A percentile compares a stretch with the other conserved stretches of the same genome.
phyloP scores from a whole-genome alignment of 192 early-diverging fungal genomes.

The Tieghemiomyces parasiticus region DNA sequence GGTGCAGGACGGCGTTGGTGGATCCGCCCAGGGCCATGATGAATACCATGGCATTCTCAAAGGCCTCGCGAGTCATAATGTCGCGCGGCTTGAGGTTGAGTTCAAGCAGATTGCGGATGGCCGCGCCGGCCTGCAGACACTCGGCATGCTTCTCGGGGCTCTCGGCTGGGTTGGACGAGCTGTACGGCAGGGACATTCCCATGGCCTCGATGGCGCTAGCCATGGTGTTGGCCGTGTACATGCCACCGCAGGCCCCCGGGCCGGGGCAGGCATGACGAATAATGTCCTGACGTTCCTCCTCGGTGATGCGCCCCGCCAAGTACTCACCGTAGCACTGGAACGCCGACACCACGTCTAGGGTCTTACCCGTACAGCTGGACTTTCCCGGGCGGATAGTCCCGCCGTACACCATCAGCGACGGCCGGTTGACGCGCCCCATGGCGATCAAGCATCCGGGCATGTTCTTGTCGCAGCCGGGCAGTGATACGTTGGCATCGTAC shows the following conservation, averaged over 20 bases:
- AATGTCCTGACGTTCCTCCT: slow-evolving; percentile 66
- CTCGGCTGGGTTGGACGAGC: slow-evolving; percentile 84
- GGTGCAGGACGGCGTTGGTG: slow-evolving; percentile 93
- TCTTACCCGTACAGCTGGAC: slow-evolving; percentile 33
- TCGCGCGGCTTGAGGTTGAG: slow-evolving; percentile 86
- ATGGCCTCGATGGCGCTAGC: slow-evolving; percentile 92
- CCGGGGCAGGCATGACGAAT: slow-evolving; percentile 67
- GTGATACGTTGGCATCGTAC: slow-evolving; percentile 97
- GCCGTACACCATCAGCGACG: slow-evolving; percentile 95
- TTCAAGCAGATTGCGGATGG: slow-evolving; percentile 81
- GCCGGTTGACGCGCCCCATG: slow-evolving; percentile 90
- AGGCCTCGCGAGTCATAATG: slow-evolving; percentile 89
- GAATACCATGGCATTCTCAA: slow-evolving; percentile 92
- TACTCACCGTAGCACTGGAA: slow-evolving; percentile 95
- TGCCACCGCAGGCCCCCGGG: slow-evolving; percentile 95
- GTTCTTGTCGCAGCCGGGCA: slow-evolving; percentile 93
- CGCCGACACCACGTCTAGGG: slow-evolving; percentile 88
- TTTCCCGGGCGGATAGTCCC: slow-evolving; percentile 83
- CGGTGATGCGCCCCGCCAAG: slow-evolving; percentile 76
- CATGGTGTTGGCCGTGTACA: slow-evolving; percentile 99
- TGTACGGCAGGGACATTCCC: slow-evolving; percentile 95
- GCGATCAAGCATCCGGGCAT: slow-evolving; percentile 98
- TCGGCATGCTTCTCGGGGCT: slow-evolving; percentile 80
- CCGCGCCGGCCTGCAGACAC: slow-evolving; percentile 67
- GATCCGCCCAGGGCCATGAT: slow-evolving; percentile 93